phyloP scores from a whole-genome alignment of 164 flowering plant genomes.

The Pachysandra terminalis region DNA sequence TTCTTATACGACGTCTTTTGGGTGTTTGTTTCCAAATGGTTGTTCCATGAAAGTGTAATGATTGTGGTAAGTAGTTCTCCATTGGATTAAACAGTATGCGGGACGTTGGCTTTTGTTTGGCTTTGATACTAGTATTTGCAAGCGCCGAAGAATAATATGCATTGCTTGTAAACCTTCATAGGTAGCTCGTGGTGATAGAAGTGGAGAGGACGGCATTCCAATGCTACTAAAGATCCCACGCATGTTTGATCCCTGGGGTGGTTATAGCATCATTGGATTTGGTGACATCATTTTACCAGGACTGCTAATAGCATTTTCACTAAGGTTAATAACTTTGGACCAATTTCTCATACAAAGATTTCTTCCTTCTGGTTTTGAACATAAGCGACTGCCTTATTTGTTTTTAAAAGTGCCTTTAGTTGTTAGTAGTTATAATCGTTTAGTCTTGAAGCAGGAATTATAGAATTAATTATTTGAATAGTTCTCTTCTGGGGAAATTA shows the following conservation, averaged over 20 bases:
- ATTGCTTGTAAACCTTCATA: conserved; percentile 19
- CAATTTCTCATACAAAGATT: not conserved
- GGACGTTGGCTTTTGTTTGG: not conserved
- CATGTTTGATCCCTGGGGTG: conserved; percentile 99
- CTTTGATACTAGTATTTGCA: not conserved
- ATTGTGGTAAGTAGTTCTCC: conserved; percentile 67
- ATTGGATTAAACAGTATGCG: not conserved
- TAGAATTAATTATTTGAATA: too few relatives aligned
- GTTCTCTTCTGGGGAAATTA: too few relatives aligned
- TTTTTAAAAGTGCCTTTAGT: not conserved
- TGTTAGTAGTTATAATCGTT: too few relatives aligned
- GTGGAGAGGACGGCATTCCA: conserved; percentile 98
- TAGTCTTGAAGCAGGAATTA: too few relatives aligned
- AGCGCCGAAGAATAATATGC: not conserved
- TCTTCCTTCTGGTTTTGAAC: not conserved
- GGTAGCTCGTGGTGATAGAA: conserved; percentile 97
- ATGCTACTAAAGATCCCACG: conserved; percentile 96
- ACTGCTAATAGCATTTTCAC: conserved; percentile 73
- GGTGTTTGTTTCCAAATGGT: conserved; percentile 85
- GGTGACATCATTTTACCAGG: conserved; percentile 98
- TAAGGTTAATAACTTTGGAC: conserved; percentile 52
- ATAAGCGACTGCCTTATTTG: not conserved
- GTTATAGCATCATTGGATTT: conserved; percentile 95
- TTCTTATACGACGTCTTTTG: conserved; percentile 97
- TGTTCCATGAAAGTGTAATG: conserved; percentile 96